Evolutionary conservation across 495 filamentous ascomycete genomes (phyloP).

Genomic region (Aspergillus conjunctus): DNA sequence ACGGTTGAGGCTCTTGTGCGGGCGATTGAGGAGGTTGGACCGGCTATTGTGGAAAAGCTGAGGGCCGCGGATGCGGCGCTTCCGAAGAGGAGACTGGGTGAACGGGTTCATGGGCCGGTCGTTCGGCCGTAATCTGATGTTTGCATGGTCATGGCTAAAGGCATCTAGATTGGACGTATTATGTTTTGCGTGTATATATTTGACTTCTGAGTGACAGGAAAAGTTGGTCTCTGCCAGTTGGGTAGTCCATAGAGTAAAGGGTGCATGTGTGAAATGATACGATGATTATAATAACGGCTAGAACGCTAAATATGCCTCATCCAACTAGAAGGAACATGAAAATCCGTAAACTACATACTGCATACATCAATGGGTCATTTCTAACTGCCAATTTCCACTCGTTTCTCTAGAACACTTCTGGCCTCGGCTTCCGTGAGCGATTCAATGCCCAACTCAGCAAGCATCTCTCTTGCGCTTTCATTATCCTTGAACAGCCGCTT

Average conservation of each 20-base stretch:
- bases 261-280: not conserved
- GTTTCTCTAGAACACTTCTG: slow-evolving; percentile 71
- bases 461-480: slow-evolving; percentile 70
- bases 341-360: slow-evolving; percentile 1
- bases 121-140: slow-evolving; percentile 28
- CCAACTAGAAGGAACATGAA: not conserved
- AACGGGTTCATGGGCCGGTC: slow-evolving; percentile 42
- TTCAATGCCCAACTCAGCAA: slow-evolving; percentile 68
- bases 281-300: not conserved
- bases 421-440: slow-evolving; percentile 71
- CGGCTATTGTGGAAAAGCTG: slow-evolving; percentile 44
- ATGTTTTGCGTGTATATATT: not conserved
- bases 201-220: not conserved
- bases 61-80: slow-evolving; percentile 25
- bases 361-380: not conserved
- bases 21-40: slow-evolving; percentile 69
- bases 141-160: not conserved
- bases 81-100: slow-evolving; percentile 30
- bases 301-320: not conserved
- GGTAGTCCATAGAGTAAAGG: not conserved
- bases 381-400: slow-evolving; percentile 66
- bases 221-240: not conserved
- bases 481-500: slow-evolving; percentile 78
- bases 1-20: slow-evolving; percentile 78
- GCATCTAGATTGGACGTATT: not conserved